A percentile compares a stretch with the other conserved stretches of the same genome.
Evolutionary conservation across 352 stramenopile species (phyloP).

Genomic region (Phytophthora hybrid): DNA sequence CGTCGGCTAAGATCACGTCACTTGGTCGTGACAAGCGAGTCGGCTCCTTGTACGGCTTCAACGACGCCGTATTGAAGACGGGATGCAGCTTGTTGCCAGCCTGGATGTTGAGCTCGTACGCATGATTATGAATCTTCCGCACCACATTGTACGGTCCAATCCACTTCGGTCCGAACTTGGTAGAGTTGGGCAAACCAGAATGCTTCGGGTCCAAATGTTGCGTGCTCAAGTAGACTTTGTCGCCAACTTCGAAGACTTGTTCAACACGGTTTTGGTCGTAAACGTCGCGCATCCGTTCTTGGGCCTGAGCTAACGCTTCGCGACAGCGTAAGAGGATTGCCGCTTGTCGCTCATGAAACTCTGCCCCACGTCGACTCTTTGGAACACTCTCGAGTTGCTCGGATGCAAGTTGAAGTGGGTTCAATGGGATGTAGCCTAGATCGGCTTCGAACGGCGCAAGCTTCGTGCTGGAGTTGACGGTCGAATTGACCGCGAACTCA

Average conservation of each 20-base stretch:
- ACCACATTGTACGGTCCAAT: slow-evolving; percentile 21
- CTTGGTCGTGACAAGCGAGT: not conserved
- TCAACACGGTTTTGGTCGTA: not conserved
- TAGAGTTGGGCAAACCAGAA: slow-evolving; percentile 16
- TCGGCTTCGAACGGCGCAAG: slow-evolving; percentile 30
- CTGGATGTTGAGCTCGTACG: slow-evolving; percentile 34
- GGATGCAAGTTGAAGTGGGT: slow-evolving; percentile 2
- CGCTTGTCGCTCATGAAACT: slow-evolving; percentile 23
- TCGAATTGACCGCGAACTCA: slow-evolving; percentile 3
- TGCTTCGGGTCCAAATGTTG: slow-evolving; percentile 24
- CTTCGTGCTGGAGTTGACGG: slow-evolving; percentile 21
- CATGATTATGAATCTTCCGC: slow-evolving; percentile 25
- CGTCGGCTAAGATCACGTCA: slow-evolving; percentile 10
- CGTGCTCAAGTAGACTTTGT: slow-evolving; percentile 27
- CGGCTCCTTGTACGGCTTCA: slow-evolving; percentile 19
- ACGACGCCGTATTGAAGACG: not conserved
- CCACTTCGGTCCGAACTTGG: slow-evolving; percentile 27
- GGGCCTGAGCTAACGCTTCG: too few species aligned
- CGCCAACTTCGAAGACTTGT: slow-evolving; percentile 18
- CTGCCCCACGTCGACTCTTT: not conserved
- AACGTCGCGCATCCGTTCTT: too few species aligned
- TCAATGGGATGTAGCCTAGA: slow-evolving; percentile 11
- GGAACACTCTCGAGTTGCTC: slow-evolving; percentile 2
- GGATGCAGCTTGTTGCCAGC: slow-evolving; percentile 20
- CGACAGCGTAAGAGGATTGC: too few species aligned